phyloP scores from a whole-genome alignment of 352 stramenopile species.

The Phytopythium sindhum region DNA sequence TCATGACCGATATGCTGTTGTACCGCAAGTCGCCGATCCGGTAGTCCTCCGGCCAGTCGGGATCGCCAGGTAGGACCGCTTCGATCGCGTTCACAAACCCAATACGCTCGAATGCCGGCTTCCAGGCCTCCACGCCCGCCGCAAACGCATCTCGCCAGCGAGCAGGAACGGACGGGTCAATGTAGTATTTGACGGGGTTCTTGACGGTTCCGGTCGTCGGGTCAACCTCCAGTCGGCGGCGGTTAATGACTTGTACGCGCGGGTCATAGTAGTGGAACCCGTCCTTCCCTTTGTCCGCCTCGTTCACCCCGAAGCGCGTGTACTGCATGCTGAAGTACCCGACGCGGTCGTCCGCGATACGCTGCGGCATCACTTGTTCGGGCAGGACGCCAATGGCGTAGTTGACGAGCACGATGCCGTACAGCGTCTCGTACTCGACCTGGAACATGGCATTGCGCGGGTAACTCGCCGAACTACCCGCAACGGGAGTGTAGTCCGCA shows the following conservation, averaged over 20 bases:
- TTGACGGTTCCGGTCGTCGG: slow-evolving; percentile 27
- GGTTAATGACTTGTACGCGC: slow-evolving; percentile 66
- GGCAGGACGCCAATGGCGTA: slow-evolving; percentile 77
- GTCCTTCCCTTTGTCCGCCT: slow-evolving; percentile 25
- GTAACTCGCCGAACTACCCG: slow-evolving; percentile 32
- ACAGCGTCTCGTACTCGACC: slow-evolving; percentile 70
- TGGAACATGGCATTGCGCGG: slow-evolving; percentile 67
- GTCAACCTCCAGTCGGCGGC: slow-evolving; percentile 53
- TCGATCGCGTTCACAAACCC: slow-evolving; percentile 71
- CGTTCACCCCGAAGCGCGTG: slow-evolving; percentile 45
- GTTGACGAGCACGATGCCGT: slow-evolving; percentile 48
- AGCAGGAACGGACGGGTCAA: slow-evolving; percentile 75
- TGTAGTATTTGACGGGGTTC: slow-evolving; percentile 72
- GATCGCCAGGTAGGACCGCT: slow-evolving; percentile 58
- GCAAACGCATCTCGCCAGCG: slow-evolving; percentile 65
- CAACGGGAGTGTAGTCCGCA: slow-evolving; percentile 28
- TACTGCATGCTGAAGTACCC: slow-evolving; percentile 78
- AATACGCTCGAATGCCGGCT: slow-evolving; percentile 68
- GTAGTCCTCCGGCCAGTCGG: slow-evolving; percentile 78
- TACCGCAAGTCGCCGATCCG: slow-evolving; percentile 82
- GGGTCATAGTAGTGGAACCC: slow-evolving; percentile 52
- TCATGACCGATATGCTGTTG: slow-evolving; percentile 84
- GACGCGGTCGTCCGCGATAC: slow-evolving; percentile 70
- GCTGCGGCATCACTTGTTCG: slow-evolving; percentile 44
- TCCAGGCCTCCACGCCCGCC: slow-evolving; percentile 71